Base-by-base conservation (phyloP, 1,139 yeast genomes). In the Taphrina flavorubra region DNA sequence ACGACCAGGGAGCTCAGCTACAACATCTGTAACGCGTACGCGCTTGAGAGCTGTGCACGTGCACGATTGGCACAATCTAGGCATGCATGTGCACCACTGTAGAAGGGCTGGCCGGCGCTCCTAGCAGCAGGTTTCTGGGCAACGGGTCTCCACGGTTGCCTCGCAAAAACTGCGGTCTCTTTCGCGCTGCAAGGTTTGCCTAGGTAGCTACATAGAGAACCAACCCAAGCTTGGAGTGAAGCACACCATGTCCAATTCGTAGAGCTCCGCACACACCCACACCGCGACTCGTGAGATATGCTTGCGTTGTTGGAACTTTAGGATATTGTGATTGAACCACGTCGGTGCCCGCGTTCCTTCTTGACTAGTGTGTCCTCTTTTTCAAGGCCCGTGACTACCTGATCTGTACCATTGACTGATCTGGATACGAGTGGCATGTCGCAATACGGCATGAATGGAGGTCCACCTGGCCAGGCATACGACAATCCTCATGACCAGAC, bases 371-470 rank as follows among this genome's bases (percentile, higher is more conserved):
- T 13, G n/a, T 13, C n/a, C n/a, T 44, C 8, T 44, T 16, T 16
- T 44, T 16, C n/a, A 7, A n/a, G 5, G 16, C n/a, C 47, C 18
- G 13, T n/a, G 18, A 14, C 18, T 44, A 44, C 4, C n/a, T 44
- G 47, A 44, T n/a, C n/a, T 14, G 18, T 8, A 13, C n/a, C 20
- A 14, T 44, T n/a, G 47, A 31, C n/a, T 49, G 14, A 4, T 16
- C 20, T n/a, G 18, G 34, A 11, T 25, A 20, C 53, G 58, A 37
- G 64, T 18, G 55, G 18, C 59, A 63, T 63, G 67, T 56, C 67
- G 10, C 67, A 63, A 46, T 63, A 63, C 44, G 67, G 67, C 51
- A 14, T 47, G 42, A 57, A 63, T 37, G 67, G 61, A 7, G 46
- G 20, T 11, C 51, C 11, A 13, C 51, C 25, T 20, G 61, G 67